A percentile compares a stretch with the other conserved stretches of the same genome.
These are phyloP conservation scores for Nannochloris sp. DNA, from an alignment of 139 green algal species.

Conservation along the genomic window DNA sequence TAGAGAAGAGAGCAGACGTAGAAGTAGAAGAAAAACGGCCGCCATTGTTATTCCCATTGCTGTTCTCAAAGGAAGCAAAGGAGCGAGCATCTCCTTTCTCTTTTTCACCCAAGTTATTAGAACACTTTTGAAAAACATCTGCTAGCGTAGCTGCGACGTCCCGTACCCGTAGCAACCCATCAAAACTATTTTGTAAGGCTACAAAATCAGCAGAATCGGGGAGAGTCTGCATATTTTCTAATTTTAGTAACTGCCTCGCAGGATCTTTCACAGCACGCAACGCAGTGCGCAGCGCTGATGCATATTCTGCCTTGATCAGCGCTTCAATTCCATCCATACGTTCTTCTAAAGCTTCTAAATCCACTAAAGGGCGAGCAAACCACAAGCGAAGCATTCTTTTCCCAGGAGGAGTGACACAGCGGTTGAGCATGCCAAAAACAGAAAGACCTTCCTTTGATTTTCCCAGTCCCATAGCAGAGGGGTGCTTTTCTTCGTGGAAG, in stretches of 20 bases:
- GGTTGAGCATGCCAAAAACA: slow-evolving; percentile 68
- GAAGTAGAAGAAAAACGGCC: no score
- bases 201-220: slow-evolving; percentile 42
- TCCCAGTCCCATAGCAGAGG: slow-evolving; percentile 81
- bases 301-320: slow-evolving; percentile 8
- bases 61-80: no score
- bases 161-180: slow-evolving; percentile 30
- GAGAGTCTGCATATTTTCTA: slow-evolving; percentile 33
- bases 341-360: slow-evolving; percentile 52
- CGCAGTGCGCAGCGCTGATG: not conserved
- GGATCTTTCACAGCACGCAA: slow-evolving; percentile 52
- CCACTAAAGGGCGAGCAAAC: slow-evolving; percentile 72
- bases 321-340: slow-evolving; percentile 52
- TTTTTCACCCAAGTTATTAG: no score
- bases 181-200: slow-evolving; percentile 32
- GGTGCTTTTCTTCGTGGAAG: slow-evolving; percentile 69
- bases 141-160: not conserved
- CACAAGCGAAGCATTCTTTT: slow-evolving; percentile 56
- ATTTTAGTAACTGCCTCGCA: slow-evolving; percentile 32
- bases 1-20: no score
- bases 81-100: no score
- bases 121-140: no score
- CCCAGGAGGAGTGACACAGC: slow-evolving; percentile 52
- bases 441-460: slow-evolving; percentile 83
- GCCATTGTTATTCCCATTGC: no score